phyloP scores from a whole-genome alignment of 768 basidiomycete species.

The Mycena belliarum region DNA sequence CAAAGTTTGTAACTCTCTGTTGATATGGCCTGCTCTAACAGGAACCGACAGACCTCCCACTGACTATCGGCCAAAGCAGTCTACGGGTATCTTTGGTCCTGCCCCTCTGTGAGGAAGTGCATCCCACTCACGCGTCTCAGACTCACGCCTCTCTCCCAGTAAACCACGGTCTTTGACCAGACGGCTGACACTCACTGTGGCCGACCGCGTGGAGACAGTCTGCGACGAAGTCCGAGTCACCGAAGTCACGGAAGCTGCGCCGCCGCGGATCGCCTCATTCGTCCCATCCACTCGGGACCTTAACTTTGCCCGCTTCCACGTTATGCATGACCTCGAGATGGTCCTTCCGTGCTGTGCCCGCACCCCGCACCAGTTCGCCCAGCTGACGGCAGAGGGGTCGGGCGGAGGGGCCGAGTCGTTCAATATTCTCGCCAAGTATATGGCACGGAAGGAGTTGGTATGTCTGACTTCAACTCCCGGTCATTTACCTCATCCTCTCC shows the following conservation, averaged over 20 bases:
- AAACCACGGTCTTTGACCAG: constrained; percentile 6
- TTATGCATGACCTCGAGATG: neutral
- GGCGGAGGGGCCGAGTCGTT: neutral
- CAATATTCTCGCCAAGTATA: neutral
- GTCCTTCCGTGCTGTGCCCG: neutral
- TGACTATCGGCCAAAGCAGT: neutral
- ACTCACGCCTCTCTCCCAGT: neutral
- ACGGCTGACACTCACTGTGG: neutral
- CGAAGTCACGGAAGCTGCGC: neutral
- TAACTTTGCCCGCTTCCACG: neutral
- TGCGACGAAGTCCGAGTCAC: neutral
- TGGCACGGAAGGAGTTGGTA: neutral
- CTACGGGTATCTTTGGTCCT: neutral
- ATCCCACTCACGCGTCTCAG: neutral
- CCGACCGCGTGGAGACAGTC: neutral
- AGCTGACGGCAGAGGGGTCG: neutral
- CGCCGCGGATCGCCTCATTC: neutral
- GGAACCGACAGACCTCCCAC: neutral
- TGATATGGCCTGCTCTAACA: no score
- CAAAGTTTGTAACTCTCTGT: neutral
- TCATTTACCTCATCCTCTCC: neutral
- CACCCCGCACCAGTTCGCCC: constrained; percentile 11
- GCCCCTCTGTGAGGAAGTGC: neutral
- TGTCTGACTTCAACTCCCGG: neutral
- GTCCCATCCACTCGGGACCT: neutral